Conservation (phyloP, 257 asterid genomes). For the Solanum peruvianum region DNA sequence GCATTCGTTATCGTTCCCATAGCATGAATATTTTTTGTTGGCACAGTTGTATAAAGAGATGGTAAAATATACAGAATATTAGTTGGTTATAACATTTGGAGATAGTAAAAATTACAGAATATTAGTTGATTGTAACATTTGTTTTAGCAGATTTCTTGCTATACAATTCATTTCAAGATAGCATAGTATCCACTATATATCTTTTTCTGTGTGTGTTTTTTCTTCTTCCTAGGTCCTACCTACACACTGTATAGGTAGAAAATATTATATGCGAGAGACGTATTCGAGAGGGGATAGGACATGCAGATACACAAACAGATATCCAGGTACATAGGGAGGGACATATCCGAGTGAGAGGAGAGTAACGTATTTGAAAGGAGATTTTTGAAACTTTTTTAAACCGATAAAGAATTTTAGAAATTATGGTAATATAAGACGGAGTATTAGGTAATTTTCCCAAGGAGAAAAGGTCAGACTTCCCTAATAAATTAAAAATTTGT, state of each 20-base stretch:
- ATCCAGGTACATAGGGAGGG: too few species aligned
- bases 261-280: too few species aligned
- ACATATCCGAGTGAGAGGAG: too few species aligned
- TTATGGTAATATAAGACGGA: too few species aligned
- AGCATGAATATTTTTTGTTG: neutral
- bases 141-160: neutral
- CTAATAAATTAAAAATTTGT: neutral
- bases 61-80: neutral
- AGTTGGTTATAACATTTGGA: neutral
- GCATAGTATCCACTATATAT: neutral
- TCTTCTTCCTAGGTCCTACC: neutral
- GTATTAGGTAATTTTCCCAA: too few species aligned
- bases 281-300: too few species aligned
- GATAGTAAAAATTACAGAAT: neutral
- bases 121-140: neutral
- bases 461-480: neutral
- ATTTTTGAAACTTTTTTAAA: too few species aligned
- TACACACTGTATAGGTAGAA: neutral
- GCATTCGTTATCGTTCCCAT: neutral
- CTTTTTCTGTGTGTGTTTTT: neutral
- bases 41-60: neutral
- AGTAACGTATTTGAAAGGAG: neutral
- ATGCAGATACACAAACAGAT: too few species aligned
- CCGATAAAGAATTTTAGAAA: too few species aligned
- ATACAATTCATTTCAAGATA: neutral